Conservation (phyloP, 371 early-diverging fungal species). For the Fennellomyces sp. region DNA sequence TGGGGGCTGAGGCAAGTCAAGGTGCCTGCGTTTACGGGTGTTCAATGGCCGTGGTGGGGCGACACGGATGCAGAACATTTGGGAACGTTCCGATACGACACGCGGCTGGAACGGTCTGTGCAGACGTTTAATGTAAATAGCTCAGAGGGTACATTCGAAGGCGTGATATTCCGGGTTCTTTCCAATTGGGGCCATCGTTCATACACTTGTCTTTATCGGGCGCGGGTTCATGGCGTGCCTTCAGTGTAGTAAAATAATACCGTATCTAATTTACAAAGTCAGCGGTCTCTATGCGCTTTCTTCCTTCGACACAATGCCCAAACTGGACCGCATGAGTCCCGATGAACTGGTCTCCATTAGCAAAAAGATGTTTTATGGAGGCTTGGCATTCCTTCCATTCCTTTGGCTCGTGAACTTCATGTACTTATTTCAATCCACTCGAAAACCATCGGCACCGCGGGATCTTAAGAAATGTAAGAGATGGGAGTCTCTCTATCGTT, state of each 20-base stretch:
- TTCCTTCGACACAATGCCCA: conserved; percentile 40
- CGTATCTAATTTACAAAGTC: too few species aligned
- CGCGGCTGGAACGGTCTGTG: conserved; percentile 17
- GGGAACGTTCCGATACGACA: conserved; percentile 19
- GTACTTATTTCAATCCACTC: conserved; percentile 51
- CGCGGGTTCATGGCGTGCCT: conserved; percentile 77
- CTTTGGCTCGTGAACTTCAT: conserved; percentile 65
- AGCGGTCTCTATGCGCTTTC: neutral
- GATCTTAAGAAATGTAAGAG: conserved; percentile 54
- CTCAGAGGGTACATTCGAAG: conserved; percentile 24
- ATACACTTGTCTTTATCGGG: conserved; percentile 82
- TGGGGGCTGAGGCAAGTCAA: conserved; percentile 53
- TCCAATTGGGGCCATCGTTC: conserved; percentile 76
- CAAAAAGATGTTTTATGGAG: conserved; percentile 64
- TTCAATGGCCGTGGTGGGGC: conserved; percentile 1
- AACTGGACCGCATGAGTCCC: conserved; percentile 51
- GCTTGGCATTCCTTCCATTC: conserved; percentile 60
- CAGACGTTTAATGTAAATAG: conserved; percentile 43
- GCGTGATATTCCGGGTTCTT: conserved; percentile 53
- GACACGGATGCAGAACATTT: conserved; percentile 5
- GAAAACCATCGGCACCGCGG: conserved; percentile 35
- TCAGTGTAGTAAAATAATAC: too few species aligned
- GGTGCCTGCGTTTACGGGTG: neutral
- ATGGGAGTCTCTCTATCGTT: neutral
- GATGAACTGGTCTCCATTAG: conserved; percentile 58